A percentile compares a stretch with the other conserved stretches of the same genome.
Conservation (phyloP, 2,329 filamentous ascomycete species). For the Didymella segeticola region DNA sequence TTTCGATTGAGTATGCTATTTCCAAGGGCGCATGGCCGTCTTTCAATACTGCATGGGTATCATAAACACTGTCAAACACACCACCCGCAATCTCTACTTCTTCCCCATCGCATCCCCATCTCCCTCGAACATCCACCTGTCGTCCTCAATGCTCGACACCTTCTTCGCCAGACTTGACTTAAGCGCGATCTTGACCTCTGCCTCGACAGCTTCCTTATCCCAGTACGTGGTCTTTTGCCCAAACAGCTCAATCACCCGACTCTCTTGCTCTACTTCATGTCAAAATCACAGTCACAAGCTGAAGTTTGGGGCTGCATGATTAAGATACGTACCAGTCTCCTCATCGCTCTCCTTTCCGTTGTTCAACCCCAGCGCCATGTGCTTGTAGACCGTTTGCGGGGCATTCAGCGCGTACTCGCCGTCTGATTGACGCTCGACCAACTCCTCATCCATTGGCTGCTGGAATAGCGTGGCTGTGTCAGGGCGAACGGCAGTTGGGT, state of each 20-base stretch:
- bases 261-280: conserved; percentile 37
- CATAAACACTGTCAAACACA: neutral
- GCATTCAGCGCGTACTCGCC: conserved; percentile 55
- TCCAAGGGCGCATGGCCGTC: neutral
- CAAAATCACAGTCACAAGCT: neutral
- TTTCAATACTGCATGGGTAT: conserved; percentile 13
- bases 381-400: conserved; percentile 32
- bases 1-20: neutral
- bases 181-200: conserved; percentile 56
- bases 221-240: conserved; percentile 40
- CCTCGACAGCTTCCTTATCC: conserved; percentile 31
- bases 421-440: conserved; percentile 58
- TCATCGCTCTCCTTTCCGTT: conserved; percentile 34
- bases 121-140: conserved; percentile 90
- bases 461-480: conserved; percentile 30
- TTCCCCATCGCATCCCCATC: conserved; percentile 51
- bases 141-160: conserved; percentile 76
- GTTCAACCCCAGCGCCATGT: conserved; percentile 27
- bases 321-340: conserved; percentile 35
- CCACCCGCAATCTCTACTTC: conserved; percentile 8
- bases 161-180: conserved; percentile 74
- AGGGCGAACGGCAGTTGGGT: conserved; percentile 28
- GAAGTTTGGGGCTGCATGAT: neutral
- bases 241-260: conserved; percentile 43
- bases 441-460: conserved; percentile 48